Evolutionary conservation across 768 basidiomycete species (phyloP).

Genomic region (Kwoniella newhampshirensis): DNA sequence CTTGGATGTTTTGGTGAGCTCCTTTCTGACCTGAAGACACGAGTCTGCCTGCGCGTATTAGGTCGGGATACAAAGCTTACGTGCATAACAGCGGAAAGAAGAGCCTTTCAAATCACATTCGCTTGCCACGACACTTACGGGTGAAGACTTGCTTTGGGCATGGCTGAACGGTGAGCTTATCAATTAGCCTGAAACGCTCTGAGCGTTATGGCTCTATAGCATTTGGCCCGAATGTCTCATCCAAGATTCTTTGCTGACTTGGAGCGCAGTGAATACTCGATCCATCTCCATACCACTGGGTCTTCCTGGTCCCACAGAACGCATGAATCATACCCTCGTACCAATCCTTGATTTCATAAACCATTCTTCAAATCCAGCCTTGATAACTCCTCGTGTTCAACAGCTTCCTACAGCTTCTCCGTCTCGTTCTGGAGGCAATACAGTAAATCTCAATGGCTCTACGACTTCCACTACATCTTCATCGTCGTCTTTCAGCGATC

Average conservation of each 20-base stretch:
- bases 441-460: background rate
- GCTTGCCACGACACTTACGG: constrained; percentile 23
- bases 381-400: constrained; percentile 30
- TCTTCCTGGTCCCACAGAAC: constrained; percentile 59
- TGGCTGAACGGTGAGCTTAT: constrained; percentile 77
- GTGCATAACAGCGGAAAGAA: constrained; percentile 9
- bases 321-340: constrained; percentile 77
- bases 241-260: no score
- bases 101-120: constrained; percentile 24
- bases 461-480: background rate
- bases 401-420: constrained; percentile 55
- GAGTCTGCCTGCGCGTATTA: no score
- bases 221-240: no score
- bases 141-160: constrained; percentile 71
- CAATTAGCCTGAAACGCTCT: no score
- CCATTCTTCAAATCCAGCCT: constrained; percentile 56
- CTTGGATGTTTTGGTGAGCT: constrained; percentile 37
- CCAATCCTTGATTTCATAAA: constrained; percentile 92
- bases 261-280: constrained; percentile 76
- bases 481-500: no score
- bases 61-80: background rate
- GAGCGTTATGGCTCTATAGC: no score
- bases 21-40: no score
- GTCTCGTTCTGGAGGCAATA: constrained; percentile 52
- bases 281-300: constrained; percentile 62